These are phyloP conservation scores for Letharia lupina DNA, from an alignment of 495 filamentous ascomycete species.

Conservation along the genomic window DNA sequence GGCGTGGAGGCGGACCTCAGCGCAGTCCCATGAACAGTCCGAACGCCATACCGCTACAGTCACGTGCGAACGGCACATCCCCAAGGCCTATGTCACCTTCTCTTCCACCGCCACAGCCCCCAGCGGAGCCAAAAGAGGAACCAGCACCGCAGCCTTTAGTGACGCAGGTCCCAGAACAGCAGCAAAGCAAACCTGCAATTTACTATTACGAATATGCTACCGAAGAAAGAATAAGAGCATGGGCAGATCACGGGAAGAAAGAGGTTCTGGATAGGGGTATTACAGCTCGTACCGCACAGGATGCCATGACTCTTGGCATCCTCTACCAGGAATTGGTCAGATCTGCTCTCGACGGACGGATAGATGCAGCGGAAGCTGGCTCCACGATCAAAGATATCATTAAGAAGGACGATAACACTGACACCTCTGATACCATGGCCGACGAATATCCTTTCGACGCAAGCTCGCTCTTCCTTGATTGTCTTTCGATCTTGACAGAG, in stretches of 20 bases:
- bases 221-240: constrained; percentile 39
- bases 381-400: constrained; percentile 65
- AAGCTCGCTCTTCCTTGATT: constrained; percentile 70
- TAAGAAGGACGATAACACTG: constrained; percentile 40
- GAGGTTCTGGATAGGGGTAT: constrained; percentile 39
- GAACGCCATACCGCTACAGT: constrained; percentile 13
- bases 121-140: constrained; percentile 26
- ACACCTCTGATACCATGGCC: constrained; percentile 28
- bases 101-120: constrained; percentile 25
- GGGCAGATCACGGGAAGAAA: constrained; percentile 42
- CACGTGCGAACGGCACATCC: constrained; percentile 15
- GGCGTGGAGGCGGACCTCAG: constrained; percentile 34
- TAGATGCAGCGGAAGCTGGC: constrained; percentile 63
- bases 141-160: constrained; percentile 29
- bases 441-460: constrained; percentile 44
- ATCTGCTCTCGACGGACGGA: constrained; percentile 57
- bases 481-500: constrained; percentile 64
- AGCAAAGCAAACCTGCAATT: constrained; percentile 20
- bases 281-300: constrained; percentile 53
- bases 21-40: constrained; percentile 27
- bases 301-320: constrained; percentile 54
- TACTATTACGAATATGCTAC: constrained; percentile 54
- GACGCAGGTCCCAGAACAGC: constrained; percentile 21
- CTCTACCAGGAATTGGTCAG: constrained; percentile 81
- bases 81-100: constrained; percentile 36